Evolutionary conservation across 768 basidiomycete species (phyloP).

Genomic region (Termitomyces sp.): DNA sequence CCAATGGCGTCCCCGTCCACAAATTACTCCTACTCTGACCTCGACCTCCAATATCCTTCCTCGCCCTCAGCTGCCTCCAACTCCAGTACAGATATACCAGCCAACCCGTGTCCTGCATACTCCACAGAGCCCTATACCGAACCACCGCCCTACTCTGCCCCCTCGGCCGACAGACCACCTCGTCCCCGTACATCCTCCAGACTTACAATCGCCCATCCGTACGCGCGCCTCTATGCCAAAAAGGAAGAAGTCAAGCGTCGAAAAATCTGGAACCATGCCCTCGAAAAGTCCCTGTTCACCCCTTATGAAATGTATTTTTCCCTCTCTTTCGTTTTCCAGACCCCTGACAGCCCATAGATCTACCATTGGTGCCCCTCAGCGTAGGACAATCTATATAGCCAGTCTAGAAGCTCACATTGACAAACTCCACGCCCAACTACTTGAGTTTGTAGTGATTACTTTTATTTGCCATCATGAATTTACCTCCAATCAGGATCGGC

Average conservation of each 20-base stretch:
- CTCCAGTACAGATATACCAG: constrained; percentile 1
- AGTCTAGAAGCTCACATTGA: constrained; percentile 74
- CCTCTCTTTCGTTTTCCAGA: not conserved
- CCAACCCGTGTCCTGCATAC: constrained; percentile 6
- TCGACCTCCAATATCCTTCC: constrained; percentile 6
- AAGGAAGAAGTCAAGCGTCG: constrained; percentile 61
- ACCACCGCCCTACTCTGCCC: constrained; percentile 2
- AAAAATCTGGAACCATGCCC: constrained; percentile 73
- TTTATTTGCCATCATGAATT: not conserved
- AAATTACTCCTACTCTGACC: constrained; percentile 2
- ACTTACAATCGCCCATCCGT: constrained; percentile 49
- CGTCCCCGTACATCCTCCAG: constrained; percentile 6
- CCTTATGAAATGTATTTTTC: constrained; percentile 53
- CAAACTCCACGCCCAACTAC: constrained; percentile 53
- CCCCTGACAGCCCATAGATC: constrained; percentile 34
- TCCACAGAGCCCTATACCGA: not conserved
- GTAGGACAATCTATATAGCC: constrained; percentile 66
- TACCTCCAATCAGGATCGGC: constrained; percentile 26
- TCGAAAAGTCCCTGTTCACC: constrained; percentile 67
- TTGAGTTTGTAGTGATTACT: constrained; percentile 23
- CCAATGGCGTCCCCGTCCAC: constrained; percentile 7
- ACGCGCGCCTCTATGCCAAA: constrained; percentile 64
- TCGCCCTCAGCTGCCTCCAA: constrained; percentile 7
- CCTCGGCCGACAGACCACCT: not conserved
- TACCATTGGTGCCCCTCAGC: constrained; percentile 59